Percentiles rank a stretch among this genome's conserved stretches.
Evolutionary conservation across 176 grass and related monocot genomes (phyloP).

Genomic region (Hordeum vulgare): MorexV3_pseudomolecules_assembly NC_058519.1:506062921-506063420

Average conservation of each 20-base stretch:
- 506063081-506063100: not conserved
- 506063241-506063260: no score
- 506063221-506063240: no score
- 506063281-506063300: no score
- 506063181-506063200: not conserved
- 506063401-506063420: no score
- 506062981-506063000: not conserved
- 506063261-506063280: no score
- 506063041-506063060: not conserved
- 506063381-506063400: no score
- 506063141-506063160: slow-evolving; percentile 10
- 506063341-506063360: no score
- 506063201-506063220: no score
- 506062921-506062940: not conserved
- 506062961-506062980: not conserved
- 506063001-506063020: not conserved
- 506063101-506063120: not conserved
- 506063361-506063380: no score
- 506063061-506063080: not conserved
- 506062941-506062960: not conserved
- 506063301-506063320: no score
- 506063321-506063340: no score
- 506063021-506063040: not conserved
- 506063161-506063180: not conserved
- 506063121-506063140: not conserved